Conservation (phyloP, 2,329 filamentous ascomycete species). For the Cordyceps javanica region DNA sequence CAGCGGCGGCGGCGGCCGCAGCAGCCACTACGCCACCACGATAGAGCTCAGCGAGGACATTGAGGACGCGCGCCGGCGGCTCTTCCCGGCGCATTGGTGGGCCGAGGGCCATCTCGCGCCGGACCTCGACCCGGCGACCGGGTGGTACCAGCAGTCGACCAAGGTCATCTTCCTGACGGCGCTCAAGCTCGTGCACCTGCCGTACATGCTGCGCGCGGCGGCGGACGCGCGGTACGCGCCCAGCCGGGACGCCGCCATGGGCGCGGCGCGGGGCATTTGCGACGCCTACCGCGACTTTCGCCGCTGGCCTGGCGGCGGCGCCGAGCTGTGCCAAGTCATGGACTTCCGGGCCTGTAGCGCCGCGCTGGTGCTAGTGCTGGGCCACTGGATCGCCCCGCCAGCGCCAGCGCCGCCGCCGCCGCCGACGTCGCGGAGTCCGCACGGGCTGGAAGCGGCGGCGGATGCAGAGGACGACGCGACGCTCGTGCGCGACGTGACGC, state of each 20-base stretch:
- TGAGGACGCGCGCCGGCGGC: background rate
- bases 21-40: background rate
- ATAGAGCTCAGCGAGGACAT: slow-evolving; percentile 1
- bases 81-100: slow-evolving; percentile 9
- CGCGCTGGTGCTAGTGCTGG: slow-evolving; percentile 36
- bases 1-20: background rate
- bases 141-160: slow-evolving; percentile 22
- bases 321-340: slow-evolving; percentile 35
- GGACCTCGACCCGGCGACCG: slow-evolving; percentile 23
- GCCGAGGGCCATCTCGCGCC: slow-evolving; percentile 14
- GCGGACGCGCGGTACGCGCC: slow-evolving; percentile 30
- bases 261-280: slow-evolving; percentile 35
- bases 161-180: slow-evolving; percentile 35
- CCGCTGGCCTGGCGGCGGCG: slow-evolving; percentile 8
- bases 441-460: background rate
- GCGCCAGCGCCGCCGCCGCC: background rate
- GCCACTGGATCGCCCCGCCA: slow-evolving; percentile 29
- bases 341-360: slow-evolving; percentile 43
- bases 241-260: slow-evolving; percentile 32
- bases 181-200: slow-evolving; percentile 37
- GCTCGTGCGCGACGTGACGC: background rate
- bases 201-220: slow-evolving; percentile 36
- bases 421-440: too few relatives aligned
- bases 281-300: slow-evolving; percentile 28
- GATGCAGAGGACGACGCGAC: background rate